A percentile compares a stretch with the other conserved stretches of the same genome.
Evolutionary conservation across 2,329 filamentous ascomycete species (phyloP).

Genomic region (Colletotrichum falcatum): DNA sequence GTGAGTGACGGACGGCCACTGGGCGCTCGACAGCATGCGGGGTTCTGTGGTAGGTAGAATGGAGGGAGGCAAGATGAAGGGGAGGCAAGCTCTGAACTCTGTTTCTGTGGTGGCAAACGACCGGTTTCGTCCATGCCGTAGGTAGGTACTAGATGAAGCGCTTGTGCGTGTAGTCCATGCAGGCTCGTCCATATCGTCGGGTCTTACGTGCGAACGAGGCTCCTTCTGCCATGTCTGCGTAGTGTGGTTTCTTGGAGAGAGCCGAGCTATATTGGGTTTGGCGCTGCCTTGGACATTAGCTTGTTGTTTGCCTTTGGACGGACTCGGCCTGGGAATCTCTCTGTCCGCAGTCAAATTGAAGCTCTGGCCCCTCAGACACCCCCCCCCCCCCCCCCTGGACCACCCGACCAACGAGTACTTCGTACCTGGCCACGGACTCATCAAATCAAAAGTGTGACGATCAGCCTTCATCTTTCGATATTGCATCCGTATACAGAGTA

Average conservation of each 20-base stretch:
- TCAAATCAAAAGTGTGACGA: constrained; percentile 5
- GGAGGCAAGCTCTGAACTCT: constrained; percentile 1
- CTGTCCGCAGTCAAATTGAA: too few species aligned
- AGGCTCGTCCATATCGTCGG: constrained; percentile 34
- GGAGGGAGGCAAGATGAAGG: not conserved
- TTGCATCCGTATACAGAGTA: too few species aligned
- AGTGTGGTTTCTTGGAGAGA: not conserved
- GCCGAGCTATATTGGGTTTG: constrained; percentile 17
- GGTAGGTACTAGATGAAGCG: too few species aligned
- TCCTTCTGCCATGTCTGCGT: not conserved
- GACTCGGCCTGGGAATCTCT: constrained; percentile 28
- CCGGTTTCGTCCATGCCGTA: constrained; percentile 18
- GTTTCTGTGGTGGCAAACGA: constrained; percentile 1
- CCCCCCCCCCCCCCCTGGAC: too few species aligned
- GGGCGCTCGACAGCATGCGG: not conserved
- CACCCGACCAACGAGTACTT: not conserved
- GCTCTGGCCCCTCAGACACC: too few species aligned
- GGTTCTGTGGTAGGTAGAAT: constrained; percentile 22
- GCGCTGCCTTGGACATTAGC: constrained; percentile 3
- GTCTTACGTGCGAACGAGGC: constrained; percentile 35
- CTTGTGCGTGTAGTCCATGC: too few species aligned
- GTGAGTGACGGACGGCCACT: constrained; percentile 3
- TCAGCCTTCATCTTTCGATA: not conserved
- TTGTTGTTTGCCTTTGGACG: constrained; percentile 19
- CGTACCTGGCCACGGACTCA: not conserved